These are phyloP conservation scores for Maudiozyma humilis DNA, from an alignment of 1,139 yeast species.

Conservation along the genomic window DNA sequence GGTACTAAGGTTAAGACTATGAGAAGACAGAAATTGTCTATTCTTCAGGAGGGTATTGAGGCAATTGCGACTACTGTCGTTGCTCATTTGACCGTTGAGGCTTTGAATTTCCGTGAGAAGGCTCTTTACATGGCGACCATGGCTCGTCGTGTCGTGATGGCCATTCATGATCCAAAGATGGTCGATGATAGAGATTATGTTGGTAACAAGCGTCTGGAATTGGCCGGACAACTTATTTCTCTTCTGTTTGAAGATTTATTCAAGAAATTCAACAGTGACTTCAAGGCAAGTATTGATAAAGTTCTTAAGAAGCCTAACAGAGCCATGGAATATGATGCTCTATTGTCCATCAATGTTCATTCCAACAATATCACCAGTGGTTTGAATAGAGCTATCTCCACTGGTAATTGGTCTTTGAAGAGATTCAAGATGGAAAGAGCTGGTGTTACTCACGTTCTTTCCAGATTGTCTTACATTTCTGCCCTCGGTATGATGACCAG, in stretches of 20 bases:
- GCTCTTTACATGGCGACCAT: slow-evolving; percentile 90
- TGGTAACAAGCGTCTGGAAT: slow-evolving; percentile 92
- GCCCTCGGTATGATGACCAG: slow-evolving; percentile 99
- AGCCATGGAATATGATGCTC: slow-evolving; percentile 91
- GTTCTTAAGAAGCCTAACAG: slow-evolving; percentile 88
- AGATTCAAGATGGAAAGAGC: slow-evolving; percentile 99
- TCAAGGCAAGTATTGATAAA: slow-evolving; percentile 89
- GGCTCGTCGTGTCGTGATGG: slow-evolving; percentile 94
- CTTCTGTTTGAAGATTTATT: slow-evolving; percentile 90
- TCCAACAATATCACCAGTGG: slow-evolving; percentile 92
- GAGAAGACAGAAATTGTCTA: slow-evolving; percentile 77
- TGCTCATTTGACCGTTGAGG: slow-evolving; percentile 85
- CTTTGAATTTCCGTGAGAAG: slow-evolving; percentile 84
- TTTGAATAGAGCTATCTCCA: slow-evolving; percentile 88
- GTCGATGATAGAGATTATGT: slow-evolving; percentile 98
- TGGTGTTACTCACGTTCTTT: slow-evolving; percentile 94
- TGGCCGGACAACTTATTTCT: slow-evolving; percentile 96
- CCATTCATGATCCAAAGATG: slow-evolving; percentile 89
- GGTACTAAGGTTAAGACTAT: slow-evolving; percentile 89
- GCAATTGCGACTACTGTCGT: slow-evolving; percentile 94
- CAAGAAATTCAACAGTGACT: slow-evolving; percentile 89
- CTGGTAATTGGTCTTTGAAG: slow-evolving; percentile 97
- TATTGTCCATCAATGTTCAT: slow-evolving; percentile 79
- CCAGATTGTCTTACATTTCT: slow-evolving; percentile 82
- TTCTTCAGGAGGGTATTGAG: slow-evolving; percentile 90